Conservation (phyloP, 2,329 filamentous ascomycete species). For the Colletotrichum sublineola region DNA sequence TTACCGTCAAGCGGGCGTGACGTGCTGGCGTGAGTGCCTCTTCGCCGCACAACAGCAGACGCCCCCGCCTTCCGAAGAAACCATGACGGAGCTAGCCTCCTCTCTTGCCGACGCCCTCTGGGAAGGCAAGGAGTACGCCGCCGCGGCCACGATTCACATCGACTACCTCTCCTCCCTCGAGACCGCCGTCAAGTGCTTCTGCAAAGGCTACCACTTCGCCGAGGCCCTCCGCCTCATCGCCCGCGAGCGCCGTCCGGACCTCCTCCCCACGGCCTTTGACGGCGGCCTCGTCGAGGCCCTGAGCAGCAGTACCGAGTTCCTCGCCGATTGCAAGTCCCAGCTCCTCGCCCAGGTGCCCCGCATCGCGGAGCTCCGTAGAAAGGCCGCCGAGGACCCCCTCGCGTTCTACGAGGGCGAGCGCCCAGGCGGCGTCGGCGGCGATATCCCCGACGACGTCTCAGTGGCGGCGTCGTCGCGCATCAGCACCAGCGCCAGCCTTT, state of each 20-base stretch:
- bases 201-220: constrained; percentile 87
- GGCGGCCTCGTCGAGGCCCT: constrained; percentile 84
- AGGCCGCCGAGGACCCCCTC: constrained; percentile 86
- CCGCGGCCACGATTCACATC: constrained; percentile 83
- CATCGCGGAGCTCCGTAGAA: constrained; percentile 82
- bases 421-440: constrained; percentile 65
- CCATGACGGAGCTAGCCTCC: constrained; percentile 77
- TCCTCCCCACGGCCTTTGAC: constrained; percentile 80
- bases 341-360: constrained; percentile 87
- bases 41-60: constrained; percentile 78
- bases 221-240: constrained; percentile 87
- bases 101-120: constrained; percentile 82
- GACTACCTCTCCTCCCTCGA: constrained; percentile 84
- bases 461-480: constrained; percentile 85
- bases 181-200: constrained; percentile 80
- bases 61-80: constrained; percentile 70
- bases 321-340: constrained; percentile 92
- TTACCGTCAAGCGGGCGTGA: constrained; percentile 82
- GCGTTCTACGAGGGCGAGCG: constrained; percentile 89
- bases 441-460: constrained; percentile 92
- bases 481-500: constrained; percentile 87
- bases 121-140: constrained; percentile 86
- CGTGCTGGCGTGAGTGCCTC: constrained; percentile 91
- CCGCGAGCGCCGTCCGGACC: constrained; percentile 68
- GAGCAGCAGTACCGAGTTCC: constrained; percentile 86